Evolutionary conservation across 805 yeast genomes (phyloP).

Genomic region (Schwanniomyces polymorphus): DNA sequence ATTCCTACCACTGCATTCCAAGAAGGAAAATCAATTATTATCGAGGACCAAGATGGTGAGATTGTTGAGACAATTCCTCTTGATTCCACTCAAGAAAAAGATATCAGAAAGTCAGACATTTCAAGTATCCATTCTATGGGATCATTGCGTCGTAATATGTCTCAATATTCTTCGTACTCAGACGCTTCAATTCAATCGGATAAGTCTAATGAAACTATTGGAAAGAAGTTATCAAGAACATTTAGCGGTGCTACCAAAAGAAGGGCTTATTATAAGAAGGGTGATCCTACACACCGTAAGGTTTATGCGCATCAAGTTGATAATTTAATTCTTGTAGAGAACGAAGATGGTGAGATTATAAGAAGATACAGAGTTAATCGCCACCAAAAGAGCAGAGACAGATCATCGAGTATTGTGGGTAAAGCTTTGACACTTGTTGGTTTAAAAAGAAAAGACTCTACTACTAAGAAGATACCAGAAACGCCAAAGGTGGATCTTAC

Average conservation of each 20-base stretch:
- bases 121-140: constrained; percentile 39
- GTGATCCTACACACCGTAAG: constrained; percentile 31
- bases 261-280: constrained; percentile 28
- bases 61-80: constrained; percentile 55
- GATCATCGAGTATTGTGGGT: constrained; percentile 41
- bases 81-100: constrained; percentile 13
- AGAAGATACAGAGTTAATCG: constrained; percentile 77
- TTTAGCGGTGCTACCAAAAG: constrained; percentile 12
- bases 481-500: not conserved
- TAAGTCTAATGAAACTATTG: constrained; percentile 7
- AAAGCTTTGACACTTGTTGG: constrained; percentile 60
- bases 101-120: constrained; percentile 9
- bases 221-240: constrained; percentile 10
- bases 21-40: constrained; percentile 68
- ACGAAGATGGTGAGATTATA: constrained; percentile 87
- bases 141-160: constrained; percentile 37
- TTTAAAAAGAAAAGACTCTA: constrained; percentile 23
- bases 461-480: not conserved
- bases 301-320: constrained; percentile 79
- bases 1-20: constrained; percentile 43
- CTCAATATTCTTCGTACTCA: constrained; percentile 32
- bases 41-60: constrained; percentile 87
- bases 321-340: constrained; percentile 78
- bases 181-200: constrained; percentile 4
- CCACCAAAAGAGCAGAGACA: constrained; percentile 38